These are phyloP conservation scores for Medicago ruthenica DNA, from an alignment of 306 rosid species.

Conservation along the genomic window DNA sequence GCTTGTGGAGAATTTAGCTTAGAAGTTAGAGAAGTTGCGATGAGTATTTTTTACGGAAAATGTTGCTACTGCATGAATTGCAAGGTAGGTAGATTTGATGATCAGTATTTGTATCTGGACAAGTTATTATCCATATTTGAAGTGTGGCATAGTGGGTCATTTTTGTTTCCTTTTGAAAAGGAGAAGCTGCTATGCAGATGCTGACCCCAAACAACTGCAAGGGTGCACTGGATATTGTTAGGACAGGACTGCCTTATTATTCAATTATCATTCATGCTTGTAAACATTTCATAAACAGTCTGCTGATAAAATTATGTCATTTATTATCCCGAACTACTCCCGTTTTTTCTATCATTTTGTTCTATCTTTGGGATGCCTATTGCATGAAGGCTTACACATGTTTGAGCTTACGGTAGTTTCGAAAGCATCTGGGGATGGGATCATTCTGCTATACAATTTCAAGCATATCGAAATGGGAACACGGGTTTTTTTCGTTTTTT, in stretches of 20 bases:
- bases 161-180: slow-evolving; percentile 4
- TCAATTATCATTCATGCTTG: slow-evolving; percentile 43
- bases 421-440: slow-evolving; percentile 15
- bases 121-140: slow-evolving; percentile 40
- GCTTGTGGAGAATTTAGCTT: slow-evolving; percentile 43
- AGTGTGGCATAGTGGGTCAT: slow-evolving; percentile 43
- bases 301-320: slow-evolving; percentile 37
- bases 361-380: neutral
- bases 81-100: slow-evolving; percentile 42
- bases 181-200: slow-evolving; percentile 40
- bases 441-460: neutral
- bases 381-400: neutral
- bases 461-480: neutral
- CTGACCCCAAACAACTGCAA: slow-evolving; percentile 43
- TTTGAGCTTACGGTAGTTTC: neutral
- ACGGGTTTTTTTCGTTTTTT: neutral
- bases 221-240: slow-evolving; percentile 28
- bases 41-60: slow-evolving; percentile 41
- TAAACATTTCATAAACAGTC: slow-evolving; percentile 44
- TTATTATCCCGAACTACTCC: neutral
- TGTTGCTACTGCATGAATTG: slow-evolving; percentile 43
- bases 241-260: slow-evolving; percentile 29
- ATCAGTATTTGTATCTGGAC: slow-evolving; percentile 35
- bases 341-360: neutral
- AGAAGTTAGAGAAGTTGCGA: slow-evolving; percentile 36